Evolutionary conservation across 1,139 yeast species (phyloP), one percentile per base, ranked within the genome.

Genomic region (Scheffersomyces titani): DNA sequence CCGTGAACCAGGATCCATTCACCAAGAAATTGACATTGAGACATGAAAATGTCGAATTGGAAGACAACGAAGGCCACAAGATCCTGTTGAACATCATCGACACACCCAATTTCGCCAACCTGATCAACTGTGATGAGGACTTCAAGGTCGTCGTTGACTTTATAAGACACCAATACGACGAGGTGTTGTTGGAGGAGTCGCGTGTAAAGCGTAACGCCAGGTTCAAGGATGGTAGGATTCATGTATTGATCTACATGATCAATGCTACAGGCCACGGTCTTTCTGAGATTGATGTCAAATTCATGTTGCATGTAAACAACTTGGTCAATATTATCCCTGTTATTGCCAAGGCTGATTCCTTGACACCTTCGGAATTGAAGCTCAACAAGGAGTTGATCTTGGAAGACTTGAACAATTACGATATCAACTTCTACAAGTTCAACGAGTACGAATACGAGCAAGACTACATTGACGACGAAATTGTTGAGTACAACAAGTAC

Each of bases 101-200:
- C 62, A 89, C 94, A 0, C 94, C 94, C 3, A 92, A 92, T 47
- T 91, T 89, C 75, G 96, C 96, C 59, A 91, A 89, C 65, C 84
- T 79, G 63, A 77, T 89, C 61, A 73, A 78, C 66, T 65, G 69
- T 70, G 77, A 72, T 56, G 80, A 77, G 48, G 81, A 77, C 60
- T 77, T 77, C 63, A 77, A 77, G 63, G 73, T 78, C 51, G 71
- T 80, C 52, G 83, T 80, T 52, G 83, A 80, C 63, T 80, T 79
- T 59, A 78, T 80, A 64, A 77, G 83, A 73, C 80, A 78, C 59
- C 82, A 80, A 59, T 80, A 76, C 66, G 84, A 80, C 66, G 82
- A 78, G 63, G 82, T 78, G 24, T 76, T 80, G 64, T 76, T 79
- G 67, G 84, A 80, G 60, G 84, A 80, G 62, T 72, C 78, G 55